phyloP scores from a whole-genome alignment of 2,329 filamentous ascomycete species.

The Paramyrothecium sp. region DNA sequence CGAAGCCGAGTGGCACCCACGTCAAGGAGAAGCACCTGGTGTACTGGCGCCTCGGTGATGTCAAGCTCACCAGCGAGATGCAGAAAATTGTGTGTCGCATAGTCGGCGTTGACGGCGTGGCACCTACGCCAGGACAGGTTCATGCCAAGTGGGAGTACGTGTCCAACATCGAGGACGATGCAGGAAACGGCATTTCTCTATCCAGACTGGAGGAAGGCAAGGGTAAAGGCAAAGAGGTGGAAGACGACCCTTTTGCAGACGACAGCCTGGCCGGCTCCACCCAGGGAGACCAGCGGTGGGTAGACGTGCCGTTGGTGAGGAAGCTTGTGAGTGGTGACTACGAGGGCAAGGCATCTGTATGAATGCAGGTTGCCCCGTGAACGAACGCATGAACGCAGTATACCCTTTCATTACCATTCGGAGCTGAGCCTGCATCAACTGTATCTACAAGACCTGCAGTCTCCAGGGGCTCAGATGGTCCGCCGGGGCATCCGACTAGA shows the following conservation, averaged over 20 bases:
- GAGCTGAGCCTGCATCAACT: no score
- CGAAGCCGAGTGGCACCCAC: constrained; percentile 78
- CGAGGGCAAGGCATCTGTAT: constrained; percentile 42
- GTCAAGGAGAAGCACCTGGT: constrained; percentile 73
- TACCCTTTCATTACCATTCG: not conserved
- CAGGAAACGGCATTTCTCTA: constrained; percentile 65
- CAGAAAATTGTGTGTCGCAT: constrained; percentile 84
- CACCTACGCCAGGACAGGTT: constrained; percentile 70
- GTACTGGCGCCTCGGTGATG: constrained; percentile 77
- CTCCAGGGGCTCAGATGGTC: not conserved
- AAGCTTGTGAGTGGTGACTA: constrained; percentile 78
- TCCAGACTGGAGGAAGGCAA: constrained; percentile 49
- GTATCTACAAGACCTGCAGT: no score
- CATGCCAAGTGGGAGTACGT: constrained; percentile 78
- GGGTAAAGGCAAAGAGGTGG: constrained; percentile 51
- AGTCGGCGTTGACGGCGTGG: constrained; percentile 65
- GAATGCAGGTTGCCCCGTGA: not conserved
- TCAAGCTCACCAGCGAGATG: constrained; percentile 64
- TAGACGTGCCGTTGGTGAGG: constrained; percentile 61
- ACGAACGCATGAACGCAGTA: not conserved
- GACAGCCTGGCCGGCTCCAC: constrained; percentile 19
- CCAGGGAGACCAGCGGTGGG: constrained; percentile 51
- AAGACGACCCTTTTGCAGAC: constrained; percentile 70
- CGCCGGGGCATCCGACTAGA: not conserved
- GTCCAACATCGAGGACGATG: constrained; percentile 37